Evolutionary conservation across 441 rosid genomes (phyloP).

Genomic region (Aleurites moluccanus): DNA sequence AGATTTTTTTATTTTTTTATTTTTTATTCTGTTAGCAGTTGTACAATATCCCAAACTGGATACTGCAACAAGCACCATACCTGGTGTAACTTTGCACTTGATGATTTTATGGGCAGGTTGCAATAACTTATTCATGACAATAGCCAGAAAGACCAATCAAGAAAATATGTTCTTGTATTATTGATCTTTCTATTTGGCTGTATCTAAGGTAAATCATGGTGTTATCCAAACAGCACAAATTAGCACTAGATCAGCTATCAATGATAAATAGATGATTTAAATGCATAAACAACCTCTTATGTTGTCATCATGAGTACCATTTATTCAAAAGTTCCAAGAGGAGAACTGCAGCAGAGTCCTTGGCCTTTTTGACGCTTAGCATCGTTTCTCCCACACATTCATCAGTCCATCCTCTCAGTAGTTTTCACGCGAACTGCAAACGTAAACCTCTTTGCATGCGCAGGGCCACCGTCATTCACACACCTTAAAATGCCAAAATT

Average conservation of each 20-base stretch:
- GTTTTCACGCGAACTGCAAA: constrained; percentile 93
- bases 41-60: too few species aligned
- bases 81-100: too few species aligned
- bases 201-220: not conserved
- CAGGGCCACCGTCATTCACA: constrained; percentile 95
- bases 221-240: not conserved
- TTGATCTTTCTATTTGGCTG: not conserved
- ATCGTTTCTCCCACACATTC: constrained; percentile 97
- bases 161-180: not conserved
- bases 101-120: not conserved
- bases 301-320: constrained; percentile 36
- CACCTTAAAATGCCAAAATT: constrained; percentile 44
- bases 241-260: not conserved
- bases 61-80: too few species aligned
- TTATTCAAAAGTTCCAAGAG: constrained; percentile 72
- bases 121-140: not conserved
- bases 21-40: too few species aligned
- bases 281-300: not conserved
- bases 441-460: constrained; percentile 95
- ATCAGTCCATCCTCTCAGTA: constrained; percentile 87
- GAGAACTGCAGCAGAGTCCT: constrained; percentile 92
- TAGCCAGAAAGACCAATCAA: not conserved
- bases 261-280: not conserved
- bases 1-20: too few species aligned
- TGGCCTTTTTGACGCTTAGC: constrained; percentile 99